Evolutionary conservation across 768 basidiomycete species (phyloP).

Genomic region (Mycena vitilis): DNA sequence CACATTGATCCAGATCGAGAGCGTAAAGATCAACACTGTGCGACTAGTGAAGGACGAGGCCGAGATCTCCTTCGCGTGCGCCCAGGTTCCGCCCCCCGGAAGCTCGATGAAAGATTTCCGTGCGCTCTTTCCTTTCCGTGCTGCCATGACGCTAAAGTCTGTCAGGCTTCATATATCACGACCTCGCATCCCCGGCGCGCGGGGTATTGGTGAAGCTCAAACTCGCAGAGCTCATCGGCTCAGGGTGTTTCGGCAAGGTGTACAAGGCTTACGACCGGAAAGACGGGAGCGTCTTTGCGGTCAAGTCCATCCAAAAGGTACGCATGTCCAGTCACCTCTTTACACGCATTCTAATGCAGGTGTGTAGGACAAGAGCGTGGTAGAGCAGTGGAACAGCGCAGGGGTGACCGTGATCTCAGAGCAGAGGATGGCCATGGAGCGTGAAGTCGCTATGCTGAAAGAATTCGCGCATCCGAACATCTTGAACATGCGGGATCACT

Average conservation of each 20-base stretch:
- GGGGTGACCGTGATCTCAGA: background rate
- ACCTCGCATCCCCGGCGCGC: constrained; percentile 60
- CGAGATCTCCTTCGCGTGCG: constrained; percentile 84
- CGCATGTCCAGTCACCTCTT: constrained; percentile 42
- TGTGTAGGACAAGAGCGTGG: constrained; percentile 41
- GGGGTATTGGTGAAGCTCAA: constrained; percentile 77
- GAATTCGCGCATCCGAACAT: constrained; percentile 84
- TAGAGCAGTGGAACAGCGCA: constrained; percentile 48
- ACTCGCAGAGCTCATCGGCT: constrained; percentile 77
- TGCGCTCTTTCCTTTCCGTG: constrained; percentile 48
- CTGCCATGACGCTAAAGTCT: background rate
- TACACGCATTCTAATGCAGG: constrained; percentile 54
- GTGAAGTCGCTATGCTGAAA: constrained; percentile 77
- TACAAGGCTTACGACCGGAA: constrained; percentile 79
- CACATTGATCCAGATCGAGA: constrained; percentile 65
- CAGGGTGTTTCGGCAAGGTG: constrained; percentile 91
- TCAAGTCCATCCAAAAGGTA: constrained; percentile 83
- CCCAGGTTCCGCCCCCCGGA: constrained; percentile 55
- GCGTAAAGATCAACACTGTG: constrained; percentile 65
- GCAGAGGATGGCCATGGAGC: background rate
- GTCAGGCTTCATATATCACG: constrained; percentile 78
- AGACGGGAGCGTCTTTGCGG: constrained; percentile 81
- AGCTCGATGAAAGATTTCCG: constrained; percentile 75
- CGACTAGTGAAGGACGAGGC: constrained; percentile 78
- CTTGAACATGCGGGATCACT: constrained; percentile 82